Conservation (phyloP, 345 rosid species). For the Pistacia atlantica region DNA sequence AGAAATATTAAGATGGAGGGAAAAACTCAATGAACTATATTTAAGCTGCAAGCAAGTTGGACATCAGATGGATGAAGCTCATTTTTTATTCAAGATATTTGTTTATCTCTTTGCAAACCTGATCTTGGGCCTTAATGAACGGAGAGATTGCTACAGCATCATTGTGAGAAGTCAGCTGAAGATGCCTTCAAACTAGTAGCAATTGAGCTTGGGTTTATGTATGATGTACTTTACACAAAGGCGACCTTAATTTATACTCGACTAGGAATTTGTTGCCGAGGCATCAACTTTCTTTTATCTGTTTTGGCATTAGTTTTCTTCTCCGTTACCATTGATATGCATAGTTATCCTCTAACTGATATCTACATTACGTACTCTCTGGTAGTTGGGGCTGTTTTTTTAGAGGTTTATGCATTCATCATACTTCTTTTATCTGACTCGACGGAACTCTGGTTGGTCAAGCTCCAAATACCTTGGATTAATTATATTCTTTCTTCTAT, state of each 20-base stretch:
- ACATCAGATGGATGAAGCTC: conserved; percentile 12
- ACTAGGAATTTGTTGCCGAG: too few relatives aligned
- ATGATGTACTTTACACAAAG: too few relatives aligned
- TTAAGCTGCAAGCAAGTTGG: background rate
- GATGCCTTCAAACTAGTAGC: too few relatives aligned
- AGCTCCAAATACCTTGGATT: background rate
- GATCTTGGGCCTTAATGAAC: conserved; percentile 21
- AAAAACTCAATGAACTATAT: too few relatives aligned
- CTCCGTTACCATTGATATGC: conserved; percentile 9
- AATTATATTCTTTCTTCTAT: background rate
- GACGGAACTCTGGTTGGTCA: conserved; percentile 12
- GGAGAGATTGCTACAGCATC: conserved; percentile 16
- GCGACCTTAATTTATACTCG: too few relatives aligned
- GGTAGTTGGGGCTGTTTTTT: conserved; percentile 32
- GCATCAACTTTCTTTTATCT: background rate
- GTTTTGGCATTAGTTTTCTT: conserved; percentile 21
- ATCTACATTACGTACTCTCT: conserved; percentile 36
- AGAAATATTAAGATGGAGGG: too few relatives aligned
- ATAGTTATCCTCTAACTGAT: conserved; percentile 7
- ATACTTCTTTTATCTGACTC: conserved; percentile 10
- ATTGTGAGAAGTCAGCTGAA: too few relatives aligned
- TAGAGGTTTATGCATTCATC: conserved; percentile 26
- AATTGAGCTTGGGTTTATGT: too few relatives aligned
- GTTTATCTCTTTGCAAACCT: conserved; percentile 30
- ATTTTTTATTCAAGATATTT: conserved; percentile 28